Evolutionary conservation across 306 rosid species (phyloP), one percentile per base, ranked within the genome.

Genomic region (Glycine latifolia): DNA sequence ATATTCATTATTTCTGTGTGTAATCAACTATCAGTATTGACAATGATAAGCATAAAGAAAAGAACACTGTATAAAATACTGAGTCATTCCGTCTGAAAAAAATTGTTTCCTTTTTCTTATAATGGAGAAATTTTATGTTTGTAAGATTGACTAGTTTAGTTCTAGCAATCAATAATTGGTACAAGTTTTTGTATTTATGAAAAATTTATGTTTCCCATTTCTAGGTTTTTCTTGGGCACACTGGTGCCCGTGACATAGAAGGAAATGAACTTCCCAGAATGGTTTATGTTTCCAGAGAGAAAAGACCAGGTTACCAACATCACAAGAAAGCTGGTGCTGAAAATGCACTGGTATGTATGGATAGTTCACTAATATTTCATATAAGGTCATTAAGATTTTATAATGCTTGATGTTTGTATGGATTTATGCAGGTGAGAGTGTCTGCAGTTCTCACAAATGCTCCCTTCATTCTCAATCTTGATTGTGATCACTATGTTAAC

Each of bases 311-410:
- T 47, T 91, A 95, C 85, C 99, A 91, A 46, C 99, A 95, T 84
- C 99, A 95, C 94, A 95, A 95, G 90, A 95, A 95, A 87, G 99
- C 99, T 16, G 99, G 99, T 78, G 99, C 99, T 15, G 98, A 95
- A 88, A 95, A 95, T 89, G 97, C 99, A 7, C 84, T 95, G 97
- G 99, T 93, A 86, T 13, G 78, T 77, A 16, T 52, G 14, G 43
- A 71, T 69, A 43, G 20, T 72, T 55, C n/a, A 60, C 52, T 67
- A 52, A 13, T 55, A 61, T 74, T 76, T 78, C 58, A 17, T 63
- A 56, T 15, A 11, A 71, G 56, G 16, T 37, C 79, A 60, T 14
- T 72, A 73, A 73, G 43, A 83, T 76, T 82, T 13, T 75, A 49
- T 76, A 65, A 70, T 80, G 85, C 76, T 76, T 78, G 71, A 78